Evolutionary conservation across 495 filamentous ascomycete genomes (phyloP), one percentile per base, ranked within the genome.

Genomic region (Cercophora newfieldiana): DNA sequence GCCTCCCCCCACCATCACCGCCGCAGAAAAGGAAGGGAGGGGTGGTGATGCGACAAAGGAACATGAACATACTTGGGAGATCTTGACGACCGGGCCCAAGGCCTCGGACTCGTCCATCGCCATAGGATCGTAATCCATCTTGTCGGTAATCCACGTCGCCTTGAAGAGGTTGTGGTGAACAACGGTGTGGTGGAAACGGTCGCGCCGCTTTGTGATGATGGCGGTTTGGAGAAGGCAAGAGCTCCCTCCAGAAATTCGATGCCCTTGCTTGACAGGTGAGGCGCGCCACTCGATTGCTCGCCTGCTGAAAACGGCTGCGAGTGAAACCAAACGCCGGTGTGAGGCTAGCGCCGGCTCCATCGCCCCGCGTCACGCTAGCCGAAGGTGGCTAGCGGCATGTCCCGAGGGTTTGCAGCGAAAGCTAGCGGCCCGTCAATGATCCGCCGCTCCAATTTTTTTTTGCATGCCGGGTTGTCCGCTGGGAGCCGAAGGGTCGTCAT

Each of bases 71-170:
- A 90, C 89, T 69, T 89, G 87, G 68, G 89, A 87, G 61, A 91
- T 89, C 70, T 89, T 90, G 61, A 91, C 85, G 66, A 86, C 83
- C 24, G 88, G 88, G 66, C 89, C 89, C 29, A 82, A 74, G 74
- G 87, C 81, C 80, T 91, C 88, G 68, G 84, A 82, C 68, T 83
- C 81, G 65, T 82, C 80, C 83, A 90, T 87, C 55, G 73, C 74
- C 80, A 85, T 83, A 19, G 78, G 72, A 71, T 90, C 88, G 75
- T 89, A 91, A 64, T 90, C 88, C 89, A 90, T 89, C 25, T 61
- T 72, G 69, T 1, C 59, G 30, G 64, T 55, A 44, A 14, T 37
- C 12, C 37, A 44, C 37, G 37, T 44, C 37, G 37, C 37, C 10
- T 44, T 44, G 37, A 8, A 44, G 37, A 44, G 37, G 3, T 4